Evolutionary conservation across 106 monocot species (phyloP), one percentile per base, ranked within the genome.

Genomic region (Ottelia alismoides): DNA sequence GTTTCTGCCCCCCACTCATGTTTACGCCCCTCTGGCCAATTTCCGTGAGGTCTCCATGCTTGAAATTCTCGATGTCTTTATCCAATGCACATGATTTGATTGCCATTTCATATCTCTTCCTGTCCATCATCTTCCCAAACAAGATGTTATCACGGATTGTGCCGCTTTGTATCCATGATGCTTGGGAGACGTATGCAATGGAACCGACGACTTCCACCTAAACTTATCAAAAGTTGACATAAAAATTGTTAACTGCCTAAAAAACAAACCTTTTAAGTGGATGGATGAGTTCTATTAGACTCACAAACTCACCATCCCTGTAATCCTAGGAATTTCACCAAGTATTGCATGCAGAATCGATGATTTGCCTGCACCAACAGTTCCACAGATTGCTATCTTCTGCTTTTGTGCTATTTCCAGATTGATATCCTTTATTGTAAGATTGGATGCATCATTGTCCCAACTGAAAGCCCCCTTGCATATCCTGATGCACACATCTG

Each of bases 1-100:
- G 93, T 62, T 84, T 93, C 69, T 93, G 93, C 9, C 93, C 93
- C 2, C 93, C 93, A 49, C 93, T 93, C 87, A 93, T 72, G 56
- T 93, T 93, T 7, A 93, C 30, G 19, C 93, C 93, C 73, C 87
- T 83, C 72, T 93, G 83, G 0, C 93, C 93, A 20, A 93, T 93
- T 65, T 93, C 93, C 1, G 93, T 93, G 2, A 80, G 70, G 30
- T 93, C 93, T 22, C 87, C 78, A 64, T 88, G 64, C 53, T 63
- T 57, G 47, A 93, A 93, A 46, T 60, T 80, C 24, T 75, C 80
- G 1, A 93, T 70, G 26, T 93, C 92, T 62, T 93, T 87, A 27
- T 77, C 78, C 30, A 93, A 64, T 25, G 92, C 92, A 57, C 83
- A 84, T 40, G 74, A 44, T 70, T 56, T 62, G 25, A 93, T 78